Evolutionary conservation across 2,329 filamentous ascomycete species (phyloP).

Genomic region (Monilinia aucupariae): DNA sequence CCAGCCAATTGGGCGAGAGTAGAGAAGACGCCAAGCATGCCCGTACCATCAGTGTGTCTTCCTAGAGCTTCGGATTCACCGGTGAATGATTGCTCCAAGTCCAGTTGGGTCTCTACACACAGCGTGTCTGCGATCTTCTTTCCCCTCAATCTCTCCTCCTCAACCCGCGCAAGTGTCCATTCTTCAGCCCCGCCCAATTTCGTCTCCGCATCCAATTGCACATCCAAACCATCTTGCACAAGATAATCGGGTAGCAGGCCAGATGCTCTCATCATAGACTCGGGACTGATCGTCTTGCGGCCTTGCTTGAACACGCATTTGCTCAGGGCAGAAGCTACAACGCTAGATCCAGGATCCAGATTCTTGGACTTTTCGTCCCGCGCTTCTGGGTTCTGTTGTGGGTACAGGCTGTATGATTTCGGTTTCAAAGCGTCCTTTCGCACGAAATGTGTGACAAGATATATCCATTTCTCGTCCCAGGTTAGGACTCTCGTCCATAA

Average conservation of each 20-base stretch:
- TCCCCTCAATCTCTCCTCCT: conserved; percentile 23
- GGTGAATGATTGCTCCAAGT: conserved; percentile 27
- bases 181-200: not conserved
- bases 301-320: conserved; percentile 58
- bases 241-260: conserved; percentile 49
- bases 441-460: conserved; percentile 51
- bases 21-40: conserved; percentile 35
- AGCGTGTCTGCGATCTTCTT: conserved; percentile 24
- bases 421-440: conserved; percentile 37
- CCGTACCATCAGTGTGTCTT: conserved; percentile 37
- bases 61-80: conserved; percentile 34
- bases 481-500: conserved; percentile 64
- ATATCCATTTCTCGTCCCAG: conserved; percentile 80
- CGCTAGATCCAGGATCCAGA: conserved; percentile 17
- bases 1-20: conserved; percentile 36
- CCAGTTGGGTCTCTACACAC: conserved; percentile 24
- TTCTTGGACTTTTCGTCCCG: conserved; percentile 6
- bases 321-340: conserved; percentile 45
- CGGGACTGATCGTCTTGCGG: conserved; percentile 60
- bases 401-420: conserved; percentile 34
- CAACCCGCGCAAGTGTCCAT: conserved; percentile 1
- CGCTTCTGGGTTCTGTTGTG: conserved; percentile 28
- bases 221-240: too few relatives aligned
- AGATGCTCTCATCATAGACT: conserved; percentile 53
- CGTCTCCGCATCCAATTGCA: not conserved